phyloP scores from a whole-genome alignment of 768 basidiomycete genomes.

The Mycena floridula region DNA sequence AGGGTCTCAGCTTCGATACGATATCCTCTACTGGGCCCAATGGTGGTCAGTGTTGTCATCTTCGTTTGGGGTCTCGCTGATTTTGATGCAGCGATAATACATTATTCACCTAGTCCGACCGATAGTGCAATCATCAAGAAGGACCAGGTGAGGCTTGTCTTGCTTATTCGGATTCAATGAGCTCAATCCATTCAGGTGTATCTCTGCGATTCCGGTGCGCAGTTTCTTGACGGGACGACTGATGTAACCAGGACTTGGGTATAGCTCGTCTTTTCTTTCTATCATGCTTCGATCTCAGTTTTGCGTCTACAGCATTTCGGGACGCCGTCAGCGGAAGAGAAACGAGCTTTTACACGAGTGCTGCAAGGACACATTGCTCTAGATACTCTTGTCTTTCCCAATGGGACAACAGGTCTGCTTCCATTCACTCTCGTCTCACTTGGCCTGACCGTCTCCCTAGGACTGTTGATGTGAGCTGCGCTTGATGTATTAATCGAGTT shows the following conservation, averaged over 20 bases:
- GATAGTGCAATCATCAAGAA: conserved; percentile 71
- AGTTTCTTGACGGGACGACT: conserved; percentile 91
- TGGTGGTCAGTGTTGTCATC: conserved; percentile 53
- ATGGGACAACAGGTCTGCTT: conserved; percentile 62
- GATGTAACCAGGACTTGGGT: conserved; percentile 91
- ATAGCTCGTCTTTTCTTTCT: conserved; percentile 14
- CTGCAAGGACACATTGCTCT: conserved; percentile 89
- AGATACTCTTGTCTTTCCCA: conserved; percentile 79
- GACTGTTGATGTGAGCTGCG: conserved; percentile 47
- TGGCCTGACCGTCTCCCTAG: conserved; percentile 20
- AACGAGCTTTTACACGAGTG: conserved; percentile 85
- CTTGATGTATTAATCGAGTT: not conserved
- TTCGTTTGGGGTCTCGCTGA: not conserved
- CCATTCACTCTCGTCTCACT: conserved; percentile 15
- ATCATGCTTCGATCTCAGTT: not conserved
- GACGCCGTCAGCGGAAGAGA: conserved; percentile 74
- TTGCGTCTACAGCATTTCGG: conserved; percentile 77
- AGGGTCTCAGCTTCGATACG: conserved; percentile 84
- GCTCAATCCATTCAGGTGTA: conserved; percentile 26
- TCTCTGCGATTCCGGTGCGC: conserved; percentile 79
- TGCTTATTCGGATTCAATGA: not conserved
- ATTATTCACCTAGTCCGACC: conserved; percentile 77
- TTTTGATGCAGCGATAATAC: conserved; percentile 69
- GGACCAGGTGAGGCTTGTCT: conserved; percentile 46
- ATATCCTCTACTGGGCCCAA: conserved; percentile 94